phyloP scores from a whole-genome alignment of 768 basidiomycete genomes.

The Podaxis carcinomalis region DNA sequence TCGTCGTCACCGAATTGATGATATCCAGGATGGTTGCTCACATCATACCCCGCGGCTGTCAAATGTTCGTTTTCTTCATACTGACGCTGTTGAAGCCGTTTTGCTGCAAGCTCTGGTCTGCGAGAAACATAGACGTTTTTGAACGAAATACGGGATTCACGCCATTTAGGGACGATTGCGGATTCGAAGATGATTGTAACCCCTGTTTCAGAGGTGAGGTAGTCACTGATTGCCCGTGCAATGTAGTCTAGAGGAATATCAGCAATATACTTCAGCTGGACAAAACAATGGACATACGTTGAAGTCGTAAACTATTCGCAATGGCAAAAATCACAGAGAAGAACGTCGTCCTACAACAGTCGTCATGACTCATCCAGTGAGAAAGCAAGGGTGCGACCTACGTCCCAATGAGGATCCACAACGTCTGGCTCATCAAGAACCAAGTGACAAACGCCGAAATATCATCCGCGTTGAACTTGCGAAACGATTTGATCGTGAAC shows the following conservation, averaged over 20 bases:
- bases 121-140: slow-evolving; percentile 95
- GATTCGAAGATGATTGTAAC: slow-evolving; percentile 95
- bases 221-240: slow-evolving; percentile 85
- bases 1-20: slow-evolving; percentile 52
- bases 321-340: slow-evolving; percentile 90
- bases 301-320: slow-evolving; percentile 80
- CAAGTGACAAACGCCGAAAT: slow-evolving; percentile 94
- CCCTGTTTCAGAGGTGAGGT: slow-evolving; percentile 90
- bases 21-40: slow-evolving; percentile 71
- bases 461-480: slow-evolving; percentile 94
- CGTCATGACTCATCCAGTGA: background rate
- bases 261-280: background rate
- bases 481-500: slow-evolving; percentile 93
- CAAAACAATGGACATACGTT: slow-evolving; percentile 46
- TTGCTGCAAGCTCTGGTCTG: slow-evolving; percentile 40
- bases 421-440: slow-evolving; percentile 92
- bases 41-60: slow-evolving; percentile 69
- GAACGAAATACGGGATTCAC: slow-evolving; percentile 92
- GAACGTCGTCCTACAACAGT: slow-evolving; percentile 73
- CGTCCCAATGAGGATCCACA: slow-evolving; percentile 96
- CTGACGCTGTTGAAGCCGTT: slow-evolving; percentile 15
- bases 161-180: slow-evolving; percentile 97
- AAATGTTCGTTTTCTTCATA: slow-evolving; percentile 33
- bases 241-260: slow-evolving; percentile 56
- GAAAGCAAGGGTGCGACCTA: slow-evolving; percentile 33